phyloP scores from a whole-genome alignment of 805 yeast genomes.

The Lipomyces spencermartinsiae region DNA sequence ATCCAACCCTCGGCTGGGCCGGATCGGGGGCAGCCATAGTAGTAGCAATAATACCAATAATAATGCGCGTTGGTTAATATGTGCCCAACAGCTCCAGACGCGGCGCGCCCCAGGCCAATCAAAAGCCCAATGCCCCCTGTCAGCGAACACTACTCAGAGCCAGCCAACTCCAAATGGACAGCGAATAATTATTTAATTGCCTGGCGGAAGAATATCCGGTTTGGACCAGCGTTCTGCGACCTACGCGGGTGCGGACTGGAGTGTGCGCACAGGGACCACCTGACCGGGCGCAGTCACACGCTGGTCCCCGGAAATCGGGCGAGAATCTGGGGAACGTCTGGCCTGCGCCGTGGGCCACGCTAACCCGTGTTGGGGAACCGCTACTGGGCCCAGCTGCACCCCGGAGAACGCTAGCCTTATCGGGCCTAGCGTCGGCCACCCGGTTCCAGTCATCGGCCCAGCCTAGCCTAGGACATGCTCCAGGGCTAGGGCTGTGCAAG shows the following conservation, averaged over 20 bases:
- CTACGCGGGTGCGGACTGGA: background rate
- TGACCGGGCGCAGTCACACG: constrained; percentile 1
- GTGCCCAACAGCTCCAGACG: no score
- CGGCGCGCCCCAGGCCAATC: no score
- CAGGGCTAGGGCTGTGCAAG: background rate
- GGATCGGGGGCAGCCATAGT: no score
- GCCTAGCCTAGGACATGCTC: background rate
- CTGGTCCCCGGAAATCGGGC: background rate
- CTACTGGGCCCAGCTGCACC: background rate
- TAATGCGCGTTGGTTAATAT: no score
- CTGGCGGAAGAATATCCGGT: no score
- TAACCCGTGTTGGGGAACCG: background rate
- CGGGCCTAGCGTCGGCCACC: background rate
- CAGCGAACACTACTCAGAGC: no score
- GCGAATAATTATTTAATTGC: no score
- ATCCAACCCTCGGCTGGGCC: no score
- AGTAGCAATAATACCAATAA: no score
- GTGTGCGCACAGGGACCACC: background rate
- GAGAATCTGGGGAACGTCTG: background rate
- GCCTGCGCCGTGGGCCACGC: background rate
- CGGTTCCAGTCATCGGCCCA: background rate
- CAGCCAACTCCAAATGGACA: no score
- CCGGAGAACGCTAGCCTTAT: background rate
- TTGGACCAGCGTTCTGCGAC: background rate
- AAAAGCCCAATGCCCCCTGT: no score